Evolutionary conservation across 2,329 filamentous ascomycete genomes (phyloP).

Genomic region (Mycogone perniciosa): DNA sequence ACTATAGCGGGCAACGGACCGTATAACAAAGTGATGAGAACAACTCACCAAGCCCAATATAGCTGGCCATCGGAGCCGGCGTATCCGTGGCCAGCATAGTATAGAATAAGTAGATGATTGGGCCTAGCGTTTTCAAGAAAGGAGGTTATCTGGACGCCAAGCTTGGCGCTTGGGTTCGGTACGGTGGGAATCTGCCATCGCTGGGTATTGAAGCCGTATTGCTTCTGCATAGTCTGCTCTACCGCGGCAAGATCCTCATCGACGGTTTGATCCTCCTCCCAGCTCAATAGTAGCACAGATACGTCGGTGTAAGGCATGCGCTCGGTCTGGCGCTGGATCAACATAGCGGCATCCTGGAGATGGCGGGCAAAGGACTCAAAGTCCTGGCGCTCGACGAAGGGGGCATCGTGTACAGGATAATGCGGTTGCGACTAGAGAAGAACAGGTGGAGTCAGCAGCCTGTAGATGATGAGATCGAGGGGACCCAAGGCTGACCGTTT

Average conservation of each 20-base stretch:
- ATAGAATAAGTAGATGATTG: slow-evolving; percentile 57
- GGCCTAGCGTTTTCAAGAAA: slow-evolving; percentile 53
- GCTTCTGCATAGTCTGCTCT: slow-evolving; percentile 51
- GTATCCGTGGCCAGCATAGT: slow-evolving; percentile 58
- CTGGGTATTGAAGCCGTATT: slow-evolving; percentile 55
- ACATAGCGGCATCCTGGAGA: slow-evolving; percentile 61
- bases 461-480: neutral
- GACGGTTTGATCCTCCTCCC: slow-evolving; percentile 53
- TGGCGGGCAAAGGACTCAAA: slow-evolving; percentile 63
- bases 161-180: slow-evolving; percentile 53
- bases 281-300: slow-evolving; percentile 54
- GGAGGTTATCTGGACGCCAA: slow-evolving; percentile 53
- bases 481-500: slow-evolving; percentile 28
- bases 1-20: slow-evolving; percentile 9
- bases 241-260: slow-evolving; percentile 49
- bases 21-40: slow-evolving; percentile 8
- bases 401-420: slow-evolving; percentile 34
- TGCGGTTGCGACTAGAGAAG: slow-evolving; percentile 24
- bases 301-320: slow-evolving; percentile 51
- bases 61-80: slow-evolving; percentile 53
- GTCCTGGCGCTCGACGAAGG: slow-evolving; percentile 47
- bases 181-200: slow-evolving; percentile 55
- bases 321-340: slow-evolving; percentile 58
- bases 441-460: neutral
- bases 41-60: slow-evolving; percentile 61